Percentiles rank a stretch among this genome's conserved stretches.
These are phyloP conservation scores for Prasinococcaceae sp. DNA, from an alignment of 139 green algal species.

Conservation along the genomic window DNA sequence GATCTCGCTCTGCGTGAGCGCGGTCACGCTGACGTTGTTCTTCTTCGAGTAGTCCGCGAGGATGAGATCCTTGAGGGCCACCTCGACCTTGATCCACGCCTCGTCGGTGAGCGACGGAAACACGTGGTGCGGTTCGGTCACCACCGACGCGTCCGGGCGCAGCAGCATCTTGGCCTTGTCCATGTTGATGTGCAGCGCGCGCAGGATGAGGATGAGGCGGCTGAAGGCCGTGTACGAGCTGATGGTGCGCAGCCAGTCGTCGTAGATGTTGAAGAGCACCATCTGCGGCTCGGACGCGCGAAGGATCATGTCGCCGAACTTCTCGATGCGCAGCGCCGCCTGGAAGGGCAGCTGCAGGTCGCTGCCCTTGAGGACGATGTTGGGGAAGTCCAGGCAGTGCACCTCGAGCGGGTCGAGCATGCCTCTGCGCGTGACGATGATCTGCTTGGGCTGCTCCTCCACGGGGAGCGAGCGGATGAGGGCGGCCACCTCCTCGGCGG, in stretches of 20 bases:
- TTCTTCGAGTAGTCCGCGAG: conserved; percentile 98
- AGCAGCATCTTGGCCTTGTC: conserved; percentile 96
- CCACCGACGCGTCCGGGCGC: conserved; percentile 81
- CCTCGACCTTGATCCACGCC: conserved; percentile 94
- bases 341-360: conserved; percentile 99
- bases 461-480: conserved; percentile 88
- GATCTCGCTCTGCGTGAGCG: conserved; percentile 92
- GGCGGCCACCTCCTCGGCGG: conserved; percentile 92
- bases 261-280: conserved; percentile 99
- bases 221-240: conserved; percentile 96
- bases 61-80: conserved; percentile 76
- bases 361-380: conserved; percentile 98
- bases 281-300: conserved; percentile 83
- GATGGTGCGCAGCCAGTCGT: conserved; percentile 97
- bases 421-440: conserved; percentile 96
- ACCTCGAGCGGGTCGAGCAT: conserved; percentile 99
- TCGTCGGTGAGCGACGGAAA: conserved; percentile 95
- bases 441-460: conserved; percentile 98
- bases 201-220: conserved; percentile 87
- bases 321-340: conserved; percentile 93
- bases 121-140: conserved; percentile 95
- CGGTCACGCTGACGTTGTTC: conserved; percentile 96
- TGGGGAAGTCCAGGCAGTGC: conserved; percentile 97
- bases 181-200: conserved; percentile 93
- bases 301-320: conserved; percentile 53